Percentiles rank a stretch among this genome's conserved stretches.
phyloP scores from a whole-genome alignment of 805 yeast species.

The Pichia gijzeniarum region DNA sequence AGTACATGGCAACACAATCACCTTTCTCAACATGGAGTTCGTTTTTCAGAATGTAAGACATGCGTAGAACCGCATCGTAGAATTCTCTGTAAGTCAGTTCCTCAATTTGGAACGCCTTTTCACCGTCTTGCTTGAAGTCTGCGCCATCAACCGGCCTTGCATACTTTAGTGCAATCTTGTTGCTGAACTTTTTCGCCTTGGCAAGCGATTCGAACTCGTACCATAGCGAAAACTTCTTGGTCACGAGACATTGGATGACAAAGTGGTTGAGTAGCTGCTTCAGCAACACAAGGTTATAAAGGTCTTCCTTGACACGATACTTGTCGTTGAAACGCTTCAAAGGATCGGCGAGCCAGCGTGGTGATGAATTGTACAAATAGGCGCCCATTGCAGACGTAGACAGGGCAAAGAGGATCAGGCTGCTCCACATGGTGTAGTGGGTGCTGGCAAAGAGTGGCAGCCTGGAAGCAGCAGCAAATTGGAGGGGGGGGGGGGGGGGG shows the following conservation, averaged over 20 bases:
- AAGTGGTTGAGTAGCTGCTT: conserved; percentile 37
- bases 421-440: no score
- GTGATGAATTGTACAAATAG: background rate
- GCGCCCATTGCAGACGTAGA: no score
- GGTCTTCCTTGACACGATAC: conserved; percentile 44
- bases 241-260: conserved; percentile 27
- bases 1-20: conserved; percentile 68
- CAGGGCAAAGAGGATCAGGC: no score
- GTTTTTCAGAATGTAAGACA: conserved; percentile 57
- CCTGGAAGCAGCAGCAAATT: no score
- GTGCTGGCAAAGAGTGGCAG: no score
- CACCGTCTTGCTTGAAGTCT: conserved; percentile 34
- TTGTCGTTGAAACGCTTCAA: conserved; percentile 17
- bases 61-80: conserved; percentile 55
- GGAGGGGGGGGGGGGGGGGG: no score
- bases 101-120: conserved; percentile 55
- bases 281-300: conserved; percentile 41
- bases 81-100: conserved; percentile 62
- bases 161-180: conserved; percentile 57
- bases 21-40: conserved; percentile 60
- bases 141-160: conserved; percentile 39
- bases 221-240: conserved; percentile 57
- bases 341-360: background rate
- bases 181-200: conserved; percentile 32
- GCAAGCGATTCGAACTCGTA: conserved; percentile 59